Conservation (phyloP, 2,329 filamentous ascomycete genomes). For the Talaromyces amestolkiae region DNA sequence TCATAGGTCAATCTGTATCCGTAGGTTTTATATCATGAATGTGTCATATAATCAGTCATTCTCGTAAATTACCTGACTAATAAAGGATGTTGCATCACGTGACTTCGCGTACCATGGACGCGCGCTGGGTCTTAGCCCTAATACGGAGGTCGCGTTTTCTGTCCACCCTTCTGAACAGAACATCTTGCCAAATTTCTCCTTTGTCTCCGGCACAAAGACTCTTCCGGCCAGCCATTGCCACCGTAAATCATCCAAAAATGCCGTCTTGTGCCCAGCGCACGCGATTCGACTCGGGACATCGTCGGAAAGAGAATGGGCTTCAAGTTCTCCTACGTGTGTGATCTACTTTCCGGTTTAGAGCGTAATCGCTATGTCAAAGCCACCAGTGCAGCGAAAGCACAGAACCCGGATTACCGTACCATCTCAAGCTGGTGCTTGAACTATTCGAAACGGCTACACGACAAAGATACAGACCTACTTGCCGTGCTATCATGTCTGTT, state of each 20-base stretch:
- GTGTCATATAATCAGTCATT: background rate
- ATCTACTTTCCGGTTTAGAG: constrained; percentile 69
- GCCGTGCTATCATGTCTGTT: constrained; percentile 74
- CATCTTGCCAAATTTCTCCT: background rate
- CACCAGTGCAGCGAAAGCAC: constrained; percentile 28
- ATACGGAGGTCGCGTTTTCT: constrained; percentile 6
- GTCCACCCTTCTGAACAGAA: background rate
- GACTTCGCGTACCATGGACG: constrained; percentile 35
- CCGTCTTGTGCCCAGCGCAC: background rate
- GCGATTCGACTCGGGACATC: constrained; percentile 3
- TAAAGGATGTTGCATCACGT: constrained; percentile 27
- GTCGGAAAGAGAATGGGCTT: constrained; percentile 39
- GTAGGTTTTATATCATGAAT: background rate
- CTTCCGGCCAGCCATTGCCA: background rate
- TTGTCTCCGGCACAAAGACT: background rate
- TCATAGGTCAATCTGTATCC: background rate
- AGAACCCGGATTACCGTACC: constrained; percentile 41
- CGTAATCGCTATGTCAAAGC: constrained; percentile 40
- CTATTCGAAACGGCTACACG: constrained; percentile 59
- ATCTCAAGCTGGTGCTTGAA: constrained; percentile 67
- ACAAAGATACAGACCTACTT: constrained; percentile 55
- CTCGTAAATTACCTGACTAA: background rate
- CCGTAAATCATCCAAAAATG: constrained; percentile 5
- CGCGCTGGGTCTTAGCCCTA: constrained; percentile 20
- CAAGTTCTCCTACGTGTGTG: constrained; percentile 68